Evolutionary conservation across 495 filamentous ascomycete species (phyloP).

Genomic region (Parathielavia appendiculata): DNA sequence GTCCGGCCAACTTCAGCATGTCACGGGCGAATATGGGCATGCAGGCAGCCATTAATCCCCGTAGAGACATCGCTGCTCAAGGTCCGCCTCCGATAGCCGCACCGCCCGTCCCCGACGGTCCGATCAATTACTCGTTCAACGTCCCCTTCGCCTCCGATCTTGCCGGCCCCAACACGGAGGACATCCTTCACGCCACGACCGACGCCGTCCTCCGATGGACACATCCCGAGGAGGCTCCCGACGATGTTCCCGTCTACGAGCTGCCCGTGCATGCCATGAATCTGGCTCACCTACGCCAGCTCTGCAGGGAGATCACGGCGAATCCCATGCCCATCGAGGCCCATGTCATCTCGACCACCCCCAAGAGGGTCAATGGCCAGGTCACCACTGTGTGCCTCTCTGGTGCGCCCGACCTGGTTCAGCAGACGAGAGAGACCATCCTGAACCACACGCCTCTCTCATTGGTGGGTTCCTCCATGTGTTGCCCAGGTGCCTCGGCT

Average conservation of each 20-base stretch:
- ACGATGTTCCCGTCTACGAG: slow-evolving; percentile 75
- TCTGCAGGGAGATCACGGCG: slow-evolving; percentile 71
- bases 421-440: slow-evolving; percentile 77
- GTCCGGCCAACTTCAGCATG: slow-evolving; percentile 67
- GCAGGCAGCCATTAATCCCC: slow-evolving; percentile 53
- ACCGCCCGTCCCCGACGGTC: slow-evolving; percentile 56
- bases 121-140: slow-evolving; percentile 79
- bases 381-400: slow-evolving; percentile 89
- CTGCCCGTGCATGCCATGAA: slow-evolving; percentile 85
- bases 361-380: slow-evolving; percentile 66
- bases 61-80: slow-evolving; percentile 61
- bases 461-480: slow-evolving; percentile 55
- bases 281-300: slow-evolving; percentile 64
- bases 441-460: slow-evolving; percentile 82
- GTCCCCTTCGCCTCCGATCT: slow-evolving; percentile 90
- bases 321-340: slow-evolving; percentile 70
- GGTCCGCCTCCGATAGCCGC: slow-evolving; percentile 60
- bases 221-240: slow-evolving; percentile 77
- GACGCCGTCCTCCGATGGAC: slow-evolving; percentile 84
- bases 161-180: slow-evolving; percentile 82
- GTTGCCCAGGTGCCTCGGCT: slow-evolving; percentile 2
- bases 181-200: slow-evolving; percentile 82
- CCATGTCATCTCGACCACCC: slow-evolving; percentile 72
- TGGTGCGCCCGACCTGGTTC: slow-evolving; percentile 74
- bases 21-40: slow-evolving; percentile 69